Evolutionary conservation across 805 yeast genomes (phyloP).

Genomic region (Saccharomycopsis synnaedendra): DNA sequence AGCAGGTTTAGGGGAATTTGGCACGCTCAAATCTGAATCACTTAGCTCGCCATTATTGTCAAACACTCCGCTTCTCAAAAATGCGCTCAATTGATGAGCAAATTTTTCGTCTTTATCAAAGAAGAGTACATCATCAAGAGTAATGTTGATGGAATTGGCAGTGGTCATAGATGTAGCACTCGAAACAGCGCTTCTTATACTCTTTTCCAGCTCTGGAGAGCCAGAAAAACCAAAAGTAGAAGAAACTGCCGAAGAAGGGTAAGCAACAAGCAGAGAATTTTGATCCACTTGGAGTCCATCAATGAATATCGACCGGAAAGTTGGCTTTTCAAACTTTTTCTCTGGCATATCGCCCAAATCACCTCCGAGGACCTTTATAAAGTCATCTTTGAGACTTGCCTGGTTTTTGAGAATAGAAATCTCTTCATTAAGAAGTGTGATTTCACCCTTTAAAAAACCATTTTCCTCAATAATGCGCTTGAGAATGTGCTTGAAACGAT

Average conservation of each 20-base stretch:
- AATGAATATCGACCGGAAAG: not conserved
- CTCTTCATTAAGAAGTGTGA: conserved; percentile 6
- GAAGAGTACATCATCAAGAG: not conserved
- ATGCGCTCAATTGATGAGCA: not conserved
- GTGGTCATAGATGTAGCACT: not conserved
- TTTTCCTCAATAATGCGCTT: conserved; percentile 6
- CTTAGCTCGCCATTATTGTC: not conserved
- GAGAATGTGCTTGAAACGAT: conserved; percentile 1
- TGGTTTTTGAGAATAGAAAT: conserved; percentile 4
- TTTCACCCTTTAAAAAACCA: conserved; percentile 5
- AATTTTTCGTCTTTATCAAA: not conserved
- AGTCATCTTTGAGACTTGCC: conserved; percentile 8
- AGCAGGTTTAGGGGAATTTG: no score
- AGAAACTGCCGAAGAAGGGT: not conserved
- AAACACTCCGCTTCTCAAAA: not conserved
- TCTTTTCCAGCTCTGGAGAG: not conserved
- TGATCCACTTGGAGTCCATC: not conserved
- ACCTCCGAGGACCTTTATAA: conserved; percentile 5
- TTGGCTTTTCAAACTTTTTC: not conserved
- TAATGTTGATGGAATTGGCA: not conserved
- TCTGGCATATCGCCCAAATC: not conserved
- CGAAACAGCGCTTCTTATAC: not conserved
- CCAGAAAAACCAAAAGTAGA: not conserved
- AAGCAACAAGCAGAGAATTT: not conserved
- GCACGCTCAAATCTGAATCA: not conserved